These are phyloP conservation scores for Peronospora destructor DNA, from an alignment of 352 stramenopile genomes.

Conservation along the genomic window DNA sequence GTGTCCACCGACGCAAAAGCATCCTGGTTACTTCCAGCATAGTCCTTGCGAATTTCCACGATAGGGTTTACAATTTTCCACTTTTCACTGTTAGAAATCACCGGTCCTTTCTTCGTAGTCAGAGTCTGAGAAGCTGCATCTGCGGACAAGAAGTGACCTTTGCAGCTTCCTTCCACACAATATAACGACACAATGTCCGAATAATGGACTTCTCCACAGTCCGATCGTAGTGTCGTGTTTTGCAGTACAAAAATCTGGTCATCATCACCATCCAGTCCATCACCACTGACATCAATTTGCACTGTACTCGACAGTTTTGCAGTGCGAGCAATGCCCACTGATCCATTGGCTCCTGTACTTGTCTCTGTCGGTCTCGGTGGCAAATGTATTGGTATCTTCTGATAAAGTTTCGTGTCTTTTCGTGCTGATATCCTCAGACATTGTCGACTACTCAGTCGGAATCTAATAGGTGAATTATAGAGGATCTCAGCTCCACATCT, in stretches of 20 bases:
- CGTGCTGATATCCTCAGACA: constrained; percentile 50
- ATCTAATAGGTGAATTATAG: constrained; percentile 57
- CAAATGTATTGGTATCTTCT: constrained; percentile 16
- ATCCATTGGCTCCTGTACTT: constrained; percentile 7
- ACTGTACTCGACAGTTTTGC: constrained; percentile 9
- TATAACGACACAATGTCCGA: constrained; percentile 75
- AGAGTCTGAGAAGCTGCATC: constrained; percentile 50
- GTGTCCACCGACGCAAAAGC: constrained; percentile 37
- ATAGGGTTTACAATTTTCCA: constrained; percentile 66
- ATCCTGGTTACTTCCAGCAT: constrained; percentile 26
- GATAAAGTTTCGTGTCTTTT: constrained; percentile 4
- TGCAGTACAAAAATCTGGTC: constrained; percentile 77
- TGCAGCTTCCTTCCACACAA: constrained; percentile 57
- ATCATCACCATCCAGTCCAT: constrained; percentile 60
- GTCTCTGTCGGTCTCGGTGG: constrained; percentile 18
- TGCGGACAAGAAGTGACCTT: constrained; percentile 66
- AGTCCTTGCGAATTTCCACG: constrained; percentile 17
- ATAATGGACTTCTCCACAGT: constrained; percentile 66
- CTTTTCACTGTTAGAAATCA: constrained; percentile 76
- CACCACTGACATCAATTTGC: constrained; percentile 50
- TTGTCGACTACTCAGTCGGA: constrained; percentile 66
- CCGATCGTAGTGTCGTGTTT: constrained; percentile 60
- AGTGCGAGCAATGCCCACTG: constrained; percentile 20
- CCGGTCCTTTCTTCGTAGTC: constrained; percentile 61
- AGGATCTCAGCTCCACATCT: constrained; percentile 64